Conservation (phyloP, 495 filamentous ascomycete species). For the Hypoxylon crocopeplum region DNA sequence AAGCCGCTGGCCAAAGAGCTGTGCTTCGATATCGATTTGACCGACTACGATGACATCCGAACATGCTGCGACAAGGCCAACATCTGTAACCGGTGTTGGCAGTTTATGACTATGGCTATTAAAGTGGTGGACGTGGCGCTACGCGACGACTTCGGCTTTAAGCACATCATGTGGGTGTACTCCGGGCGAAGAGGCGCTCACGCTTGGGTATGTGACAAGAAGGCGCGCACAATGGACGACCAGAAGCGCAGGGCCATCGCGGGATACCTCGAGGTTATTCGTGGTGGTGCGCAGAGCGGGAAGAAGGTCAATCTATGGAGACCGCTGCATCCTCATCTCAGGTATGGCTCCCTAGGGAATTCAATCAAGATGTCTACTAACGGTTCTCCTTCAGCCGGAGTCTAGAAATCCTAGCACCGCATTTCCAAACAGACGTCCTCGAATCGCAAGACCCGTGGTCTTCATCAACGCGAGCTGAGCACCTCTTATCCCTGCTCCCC, state of each 20-base stretch:
- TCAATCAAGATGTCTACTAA: conserved; percentile 7
- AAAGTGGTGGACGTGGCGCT: conserved; percentile 88
- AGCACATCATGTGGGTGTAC: conserved; percentile 98
- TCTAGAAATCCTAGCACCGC: conserved; percentile 68
- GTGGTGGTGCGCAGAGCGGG: conserved; percentile 80
- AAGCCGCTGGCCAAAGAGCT: conserved; percentile 86
- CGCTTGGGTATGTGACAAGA: conserved; percentile 97
- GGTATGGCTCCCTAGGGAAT: conserved; percentile 49
- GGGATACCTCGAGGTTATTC: conserved; percentile 85
- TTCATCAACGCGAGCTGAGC: conserved; percentile 67
- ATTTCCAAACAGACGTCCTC: conserved; percentile 84
- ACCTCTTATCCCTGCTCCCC: conserved; percentile 78
- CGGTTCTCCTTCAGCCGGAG: conserved; percentile 64
- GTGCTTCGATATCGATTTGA: conserved; percentile 99
- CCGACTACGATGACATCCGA: conserved; percentile 95
- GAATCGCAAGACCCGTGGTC: conserved; percentile 86
- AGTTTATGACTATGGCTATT: conserved; percentile 96
- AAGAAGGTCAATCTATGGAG: conserved; percentile 87
- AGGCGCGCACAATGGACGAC: conserved; percentile 83
- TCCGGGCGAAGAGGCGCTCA: conserved; percentile 95
- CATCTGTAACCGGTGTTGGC: conserved; percentile 94
- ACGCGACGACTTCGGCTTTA: conserved; percentile 92
- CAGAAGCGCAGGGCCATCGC: conserved; percentile 81
- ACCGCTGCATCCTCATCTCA: conserved; percentile 88
- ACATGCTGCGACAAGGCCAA: conserved; percentile 93